phyloP scores from a whole-genome alignment of 1,139 yeast genomes.

The Hyphopichia fennica region DNA sequence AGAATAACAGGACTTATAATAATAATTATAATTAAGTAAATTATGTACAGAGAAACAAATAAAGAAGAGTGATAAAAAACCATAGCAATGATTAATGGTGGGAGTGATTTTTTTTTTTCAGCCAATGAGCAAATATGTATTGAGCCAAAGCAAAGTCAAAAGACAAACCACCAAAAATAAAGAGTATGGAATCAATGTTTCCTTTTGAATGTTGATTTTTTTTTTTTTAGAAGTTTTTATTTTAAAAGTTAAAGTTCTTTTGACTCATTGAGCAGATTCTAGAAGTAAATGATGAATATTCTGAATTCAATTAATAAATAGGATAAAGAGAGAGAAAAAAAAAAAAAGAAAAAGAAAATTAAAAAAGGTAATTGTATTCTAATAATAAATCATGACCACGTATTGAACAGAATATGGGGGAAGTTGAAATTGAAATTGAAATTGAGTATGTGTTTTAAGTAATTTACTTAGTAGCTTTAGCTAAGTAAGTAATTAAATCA shows the following conservation, averaged over 20 bases:
- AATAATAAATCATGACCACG: not conserved
- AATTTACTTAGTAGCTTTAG: constrained; percentile 66
- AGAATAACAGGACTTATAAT: not conserved
- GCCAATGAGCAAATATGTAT: not conserved
- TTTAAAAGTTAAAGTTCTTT: no score
- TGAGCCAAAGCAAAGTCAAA: not conserved
- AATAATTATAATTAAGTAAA: not conserved
- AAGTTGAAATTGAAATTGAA: not conserved
- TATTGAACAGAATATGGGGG: not conserved
- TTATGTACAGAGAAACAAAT: constrained; percentile 3
- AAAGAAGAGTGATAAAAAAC: not conserved
- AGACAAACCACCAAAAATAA: no score
- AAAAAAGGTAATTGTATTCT: no score
- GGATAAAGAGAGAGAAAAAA: no score
- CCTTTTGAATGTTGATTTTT: no score
- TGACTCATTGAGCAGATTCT: no score
- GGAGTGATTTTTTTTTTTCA: not conserved
- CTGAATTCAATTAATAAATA: not conserved
- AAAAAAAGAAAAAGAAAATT: no score
- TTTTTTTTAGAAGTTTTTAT: no score
- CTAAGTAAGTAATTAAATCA: constrained; percentile 90
- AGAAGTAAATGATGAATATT: not conserved
- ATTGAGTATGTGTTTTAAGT: not conserved
- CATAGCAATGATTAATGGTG: no score
- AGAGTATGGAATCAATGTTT: no score